phyloP scores from a whole-genome alignment of 2,329 filamentous ascomycete genomes.

The Pseudogymnoascus sp. region DNA sequence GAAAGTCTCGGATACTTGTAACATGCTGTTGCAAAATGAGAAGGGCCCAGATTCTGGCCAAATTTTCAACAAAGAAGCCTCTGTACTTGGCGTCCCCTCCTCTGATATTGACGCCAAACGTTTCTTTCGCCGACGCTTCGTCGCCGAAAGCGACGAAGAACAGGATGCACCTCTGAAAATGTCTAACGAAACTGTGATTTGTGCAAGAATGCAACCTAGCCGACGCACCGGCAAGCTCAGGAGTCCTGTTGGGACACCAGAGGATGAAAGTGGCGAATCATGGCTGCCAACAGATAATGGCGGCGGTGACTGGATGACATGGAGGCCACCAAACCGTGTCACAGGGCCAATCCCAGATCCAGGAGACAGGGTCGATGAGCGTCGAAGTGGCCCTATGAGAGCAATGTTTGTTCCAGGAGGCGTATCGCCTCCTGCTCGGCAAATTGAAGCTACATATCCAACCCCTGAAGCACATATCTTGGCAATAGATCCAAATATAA shows the following conservation, averaged over 20 bases:
- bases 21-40: neutral
- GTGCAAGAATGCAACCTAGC: neutral
- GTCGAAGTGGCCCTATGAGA: neutral
- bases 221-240: neutral
- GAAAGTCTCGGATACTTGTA: neutral
- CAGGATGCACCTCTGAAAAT: neutral
- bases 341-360: neutral
- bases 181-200: neutral
- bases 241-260: neutral
- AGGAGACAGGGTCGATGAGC: neutral
- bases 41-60: neutral
- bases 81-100: neutral
- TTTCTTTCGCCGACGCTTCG: neutral
- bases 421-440: neutral
- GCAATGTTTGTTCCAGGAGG: neutral
- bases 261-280: neutral
- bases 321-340: neutral
- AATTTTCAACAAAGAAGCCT: neutral
- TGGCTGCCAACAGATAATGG: neutral
- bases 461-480: neutral
- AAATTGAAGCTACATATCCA: neutral
- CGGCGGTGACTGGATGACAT: neutral
- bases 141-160: neutral
- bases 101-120: neutral
- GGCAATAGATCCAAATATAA: constrained; percentile 1